Base-by-base conservation (phyloP, 106 monocot species). In the Allium fistulosum region DNA sequence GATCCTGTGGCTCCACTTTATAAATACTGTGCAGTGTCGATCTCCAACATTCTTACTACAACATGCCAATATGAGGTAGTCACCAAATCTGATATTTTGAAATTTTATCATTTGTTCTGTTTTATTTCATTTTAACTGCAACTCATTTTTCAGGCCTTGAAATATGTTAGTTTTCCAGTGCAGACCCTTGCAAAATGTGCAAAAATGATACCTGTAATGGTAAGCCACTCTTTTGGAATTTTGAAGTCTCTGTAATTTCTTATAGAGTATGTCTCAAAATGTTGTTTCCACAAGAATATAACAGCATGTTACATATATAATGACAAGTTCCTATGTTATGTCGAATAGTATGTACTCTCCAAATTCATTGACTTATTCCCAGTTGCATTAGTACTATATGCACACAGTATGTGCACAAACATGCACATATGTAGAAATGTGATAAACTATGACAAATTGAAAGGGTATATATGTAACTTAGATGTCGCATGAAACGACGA, bases 201-300 rank as follows among this genome's bases (percentile, higher is more conserved):
- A 62, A 97, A 97, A 80, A 97, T 89, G 97, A 89, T 97, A 78
- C 97, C 97, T 77, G 92, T 97, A 10, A 97, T 97, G 97, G 97
- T 97, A 84, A 71, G 76, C 69, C 18, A 18, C 56, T 49, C 14
- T 69, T 69, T 51, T 49, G 22, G 50, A 63, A 46, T 10, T 65
- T 26, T 13, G 28, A 27, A 4, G 6, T 52, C 11, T 22, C 48
- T 50, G 7, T 11, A 11, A 7, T 67, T 48, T 46, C 66, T 67
- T 67, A 9, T 53, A 51, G 10, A 18, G 53, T 50, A 17, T 52
- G 15, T 6, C 15, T 50, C 3, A 2, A 1, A 6, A 17, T 51
- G n/a, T 50, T 66, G 22, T 4, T 66, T 66, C 9, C 48, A 15
- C 48, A 48, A n/a, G 17, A 48, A 61, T 26, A 28, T 28, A 61